Conservation (phyloP, 192 early-diverging fungal genomes). For the Dispira simplex region DNA sequence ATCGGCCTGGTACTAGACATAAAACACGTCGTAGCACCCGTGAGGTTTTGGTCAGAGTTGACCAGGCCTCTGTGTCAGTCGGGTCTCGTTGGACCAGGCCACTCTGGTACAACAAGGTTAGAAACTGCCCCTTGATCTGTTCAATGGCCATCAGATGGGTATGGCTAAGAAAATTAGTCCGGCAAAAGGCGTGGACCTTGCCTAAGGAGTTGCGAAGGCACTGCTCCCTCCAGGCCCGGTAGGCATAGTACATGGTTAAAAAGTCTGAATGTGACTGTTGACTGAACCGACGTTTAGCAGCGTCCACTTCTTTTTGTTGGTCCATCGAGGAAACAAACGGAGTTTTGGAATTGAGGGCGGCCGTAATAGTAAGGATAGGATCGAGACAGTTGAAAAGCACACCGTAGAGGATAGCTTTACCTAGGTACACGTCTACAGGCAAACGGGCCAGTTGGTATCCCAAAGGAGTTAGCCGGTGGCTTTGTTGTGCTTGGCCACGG, state of each 20-base stretch:
- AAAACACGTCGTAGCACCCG: background rate
- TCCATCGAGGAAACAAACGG: conserved; percentile 33
- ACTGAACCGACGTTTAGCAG: conserved; percentile 21
- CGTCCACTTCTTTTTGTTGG: conserved; percentile 30
- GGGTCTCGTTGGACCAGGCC: conserved; percentile 22
- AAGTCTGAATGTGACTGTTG: conserved; percentile 24
- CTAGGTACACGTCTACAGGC: conserved; percentile 53
- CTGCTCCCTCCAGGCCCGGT: conserved; percentile 27
- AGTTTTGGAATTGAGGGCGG: conserved; percentile 28
- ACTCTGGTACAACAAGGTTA: conserved; percentile 28
- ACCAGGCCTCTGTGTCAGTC: background rate
- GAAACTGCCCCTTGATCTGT: conserved; percentile 38
- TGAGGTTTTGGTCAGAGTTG: background rate
- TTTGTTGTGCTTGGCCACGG: conserved; percentile 10
- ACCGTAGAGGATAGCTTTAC: conserved; percentile 44
- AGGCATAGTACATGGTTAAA: conserved; percentile 34
- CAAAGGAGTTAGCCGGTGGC: conserved; percentile 42
- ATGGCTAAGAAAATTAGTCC: conserved; percentile 30
- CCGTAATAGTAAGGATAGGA: conserved; percentile 46
- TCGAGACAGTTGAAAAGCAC: conserved; percentile 45
- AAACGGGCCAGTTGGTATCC: conserved; percentile 39
- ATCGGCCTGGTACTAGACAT: conserved; percentile 2
- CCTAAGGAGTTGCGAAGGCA: conserved; percentile 12
- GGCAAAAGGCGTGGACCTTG: conserved; percentile 25
- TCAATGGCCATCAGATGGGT: conserved; percentile 35